Evolutionary conservation across 495 filamentous ascomycete species (phyloP), one percentile per base, ranked within the genome.

Genomic region (Antarctomyces pellizariae): DNA sequence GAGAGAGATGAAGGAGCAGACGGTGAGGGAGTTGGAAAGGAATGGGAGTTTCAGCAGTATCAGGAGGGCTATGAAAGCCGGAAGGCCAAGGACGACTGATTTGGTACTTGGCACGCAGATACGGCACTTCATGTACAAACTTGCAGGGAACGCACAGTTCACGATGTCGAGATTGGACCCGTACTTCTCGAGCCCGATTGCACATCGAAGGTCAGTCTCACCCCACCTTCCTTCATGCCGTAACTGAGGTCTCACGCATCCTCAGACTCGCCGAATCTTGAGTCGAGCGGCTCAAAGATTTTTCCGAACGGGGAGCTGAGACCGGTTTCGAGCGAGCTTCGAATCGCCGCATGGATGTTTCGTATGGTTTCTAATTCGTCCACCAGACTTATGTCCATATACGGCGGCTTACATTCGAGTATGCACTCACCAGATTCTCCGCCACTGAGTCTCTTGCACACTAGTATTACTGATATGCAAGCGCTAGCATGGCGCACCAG

Each of bases 81-180:
- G 82, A 5, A 68, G 83, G 4, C 69, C 74, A 12, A 48, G 52
- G 25, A 62, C 65, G 25, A 65, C 64, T 7, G 67, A 84, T 30
- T 74, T 95, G 26, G 63, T 79, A 7, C 74, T 86, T 2, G 74
- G 68, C 17, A 73, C 77, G 4, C 64, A 71, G 4, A 49, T 95
- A 16, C 63, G 71, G 26, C 86, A 97, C 50, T 97, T 93, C 48
- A 49, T 97, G 17, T 97, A 90, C 53, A 95, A 92, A 47, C 86
- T 76, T 12, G 60, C 73, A 22, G 68, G 68, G 10, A 93, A 97
- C 45, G 86, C 95, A 10, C 86, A 97, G 42, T 97, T 92, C 45
- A 68, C 66, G 21, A 91, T 91, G 77, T 75, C 84, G 9, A 65
- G 74, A 0, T 79, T 72, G 28, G 57, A 68, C 8, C 75, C 82